Evolutionary conservation across 2,329 filamentous ascomycete species (phyloP), one percentile per base, ranked within the genome.

Genomic region (Tothia fuscella): DNA sequence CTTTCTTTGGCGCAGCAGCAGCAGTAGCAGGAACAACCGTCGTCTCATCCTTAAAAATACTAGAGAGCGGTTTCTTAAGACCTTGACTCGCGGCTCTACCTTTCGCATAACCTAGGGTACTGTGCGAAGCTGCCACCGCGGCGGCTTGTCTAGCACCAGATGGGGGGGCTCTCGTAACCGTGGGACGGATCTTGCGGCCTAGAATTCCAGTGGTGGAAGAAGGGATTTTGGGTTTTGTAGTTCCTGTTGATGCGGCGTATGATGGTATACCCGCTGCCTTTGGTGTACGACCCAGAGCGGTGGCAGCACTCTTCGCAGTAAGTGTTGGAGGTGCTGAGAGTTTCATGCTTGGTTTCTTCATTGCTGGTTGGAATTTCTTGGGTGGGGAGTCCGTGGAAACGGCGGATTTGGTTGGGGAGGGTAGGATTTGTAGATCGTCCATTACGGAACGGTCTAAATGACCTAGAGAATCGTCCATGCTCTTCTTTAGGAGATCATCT

Each of bases 61-160:
- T 31, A 17, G 5, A 19, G 17, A 25, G 17, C 28, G 41, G 33
- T 22, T 46, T 45, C 14, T 35, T 24, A 7, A 46, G 33, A 10
- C 32, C 30, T n/a, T 26, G 17, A n/a, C 35, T 42, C 3, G 32
- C 32, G 26, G 29, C 21, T 10, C 44, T 6, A 21, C 45, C 45
- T 14, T 43, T 32, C 13, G 44, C 44, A 20, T 46, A 46, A 3
- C 45, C 45, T 9, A 47, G 33, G 20, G 45, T 47, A 25, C 20
- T 43, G 13, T 37, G 24, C 5, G 37, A 26, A 20, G 44, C 24
- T 17, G 39, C 40, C n/a, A 17, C 24, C 13, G 35, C 36, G n/a
- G 26, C 20, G 16, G 33, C 42, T 28, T 39, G 19, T 16, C 39
- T 20, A n/a, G n/a, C n/a, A 13, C 22, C 25, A n/a, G 31, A 22